Conservation (phyloP, 495 filamentous ascomycete genomes). For the Trichocladium uniseriatum region DNA sequence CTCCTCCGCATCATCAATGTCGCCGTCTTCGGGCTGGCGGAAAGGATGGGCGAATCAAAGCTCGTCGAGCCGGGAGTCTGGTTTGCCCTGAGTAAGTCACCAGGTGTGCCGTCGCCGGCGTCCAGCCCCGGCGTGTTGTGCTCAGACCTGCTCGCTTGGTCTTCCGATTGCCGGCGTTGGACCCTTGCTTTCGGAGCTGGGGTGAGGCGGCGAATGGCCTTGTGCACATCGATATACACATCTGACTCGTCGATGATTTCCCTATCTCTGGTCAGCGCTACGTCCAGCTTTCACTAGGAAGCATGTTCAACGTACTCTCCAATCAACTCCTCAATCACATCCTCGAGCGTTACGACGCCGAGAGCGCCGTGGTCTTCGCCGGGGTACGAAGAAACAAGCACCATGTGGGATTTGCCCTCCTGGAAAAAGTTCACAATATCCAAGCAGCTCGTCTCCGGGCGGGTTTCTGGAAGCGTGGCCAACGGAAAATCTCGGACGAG, state of each 20-base stretch:
- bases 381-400: conserved; percentile 82
- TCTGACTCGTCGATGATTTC: conserved; percentile 81
- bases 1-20: conserved; percentile 50
- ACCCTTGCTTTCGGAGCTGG: conserved; percentile 32
- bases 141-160: conserved; percentile 5
- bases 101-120: not conserved
- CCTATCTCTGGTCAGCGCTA: conserved; percentile 27
- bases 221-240: conserved; percentile 93
- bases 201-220: conserved; percentile 69
- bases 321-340: conserved; percentile 97
- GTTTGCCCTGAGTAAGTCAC: conserved; percentile 3
- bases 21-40: conserved; percentile 34
- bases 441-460: conserved; percentile 87
- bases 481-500: conserved; percentile 81
- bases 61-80: conserved; percentile 18
- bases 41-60: conserved; percentile 21
- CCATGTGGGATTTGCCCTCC: conserved; percentile 98
- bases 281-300: too few species aligned
- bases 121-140: conserved; percentile 11
- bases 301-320: conserved; percentile 64
- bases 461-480: conserved; percentile 88
- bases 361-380: conserved; percentile 82
- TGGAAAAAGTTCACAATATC: conserved; percentile 99
- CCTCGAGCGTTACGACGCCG: conserved; percentile 90
- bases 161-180: conserved; percentile 19